Base-by-base conservation (phyloP, 2,329 filamentous ascomycete species). In the Ophiosphaerella korrae region DNA sequence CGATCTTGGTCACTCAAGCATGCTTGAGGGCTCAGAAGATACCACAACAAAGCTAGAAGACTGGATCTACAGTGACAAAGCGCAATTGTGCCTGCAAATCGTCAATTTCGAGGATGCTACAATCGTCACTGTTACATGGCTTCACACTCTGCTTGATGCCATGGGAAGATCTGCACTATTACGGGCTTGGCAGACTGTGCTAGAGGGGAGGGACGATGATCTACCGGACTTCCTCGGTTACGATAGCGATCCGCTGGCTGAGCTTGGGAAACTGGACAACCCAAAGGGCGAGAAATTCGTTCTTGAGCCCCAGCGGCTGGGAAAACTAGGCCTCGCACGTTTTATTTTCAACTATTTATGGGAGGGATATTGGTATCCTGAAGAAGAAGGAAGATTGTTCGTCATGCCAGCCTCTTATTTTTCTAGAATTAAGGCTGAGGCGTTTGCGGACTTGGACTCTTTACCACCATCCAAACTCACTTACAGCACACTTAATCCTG, bases 101-200 rank as follows among this genome's bases (percentile, higher is more conserved):
- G 44, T 55, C 2, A 56, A 48, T 24, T 70, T 69, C 38, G 42
- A 42, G 2, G 63, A 69, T 36, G 58, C 58, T 3, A 67, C 64
- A 2, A 16, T 68, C 5, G 45, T 67, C 9, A 60, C 56, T 3
- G n/a, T 67, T 3, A 59, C 52, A 21, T 69, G 58, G 58, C 53
- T 57, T 7, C 66, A 69, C 26, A 55, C 54, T 3, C 35, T 64
- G 4, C 43, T 66, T 1, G 64, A 69, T 43, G 63, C 55, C 0
- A 52, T 67, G 41, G 60, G 62, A 11, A 40, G 39, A 12, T 33
- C 53, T 9, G 38, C 41, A 6, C 38, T 69, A 16, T 36, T 67
- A 12, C 45, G 53, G 26, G 60, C 62, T 2, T 69, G 64, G 64
- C 50, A 36, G 8, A 53, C 56, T 13, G 52, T 67, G 5, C 53